Evolutionary conservation across 768 basidiomycete species (phyloP).

Genomic region (Lactarius vividus): DNA sequence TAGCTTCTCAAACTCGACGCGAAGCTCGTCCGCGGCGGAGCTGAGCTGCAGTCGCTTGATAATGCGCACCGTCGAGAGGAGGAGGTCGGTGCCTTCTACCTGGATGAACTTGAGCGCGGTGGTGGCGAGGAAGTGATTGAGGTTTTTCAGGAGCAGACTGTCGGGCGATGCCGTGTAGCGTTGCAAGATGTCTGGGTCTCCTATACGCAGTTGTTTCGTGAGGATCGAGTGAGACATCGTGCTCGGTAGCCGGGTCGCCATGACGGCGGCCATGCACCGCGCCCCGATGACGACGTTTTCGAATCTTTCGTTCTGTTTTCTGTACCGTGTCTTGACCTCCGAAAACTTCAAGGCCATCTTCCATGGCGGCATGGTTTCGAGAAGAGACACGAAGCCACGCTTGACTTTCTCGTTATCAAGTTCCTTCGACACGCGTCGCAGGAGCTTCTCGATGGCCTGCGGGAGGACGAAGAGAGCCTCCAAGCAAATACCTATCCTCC

Average conservation of each 20-base stretch:
- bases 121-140: conserved; percentile 10
- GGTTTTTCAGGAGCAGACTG: conserved; percentile 4
- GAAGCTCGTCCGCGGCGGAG: background rate
- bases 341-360: background rate
- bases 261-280: conserved; percentile 6
- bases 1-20: background rate
- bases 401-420: background rate
- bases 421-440: background rate
- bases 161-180: background rate
- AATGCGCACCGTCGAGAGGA: background rate
- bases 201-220: background rate
- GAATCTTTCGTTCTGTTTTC: background rate
- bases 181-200: background rate
- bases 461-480: conserved; percentile 11
- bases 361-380: background rate
- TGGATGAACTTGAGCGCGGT: background rate
- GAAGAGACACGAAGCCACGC: background rate
- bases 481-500: background rate
- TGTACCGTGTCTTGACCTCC: background rate
- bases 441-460: background rate
- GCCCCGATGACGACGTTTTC: background rate
- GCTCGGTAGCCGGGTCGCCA: background rate
- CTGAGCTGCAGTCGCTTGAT: background rate
- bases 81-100: background rate
- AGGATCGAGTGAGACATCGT: background rate